Conservation (phyloP, 345 rosid species). For the Theobroma cacao region DNA sequence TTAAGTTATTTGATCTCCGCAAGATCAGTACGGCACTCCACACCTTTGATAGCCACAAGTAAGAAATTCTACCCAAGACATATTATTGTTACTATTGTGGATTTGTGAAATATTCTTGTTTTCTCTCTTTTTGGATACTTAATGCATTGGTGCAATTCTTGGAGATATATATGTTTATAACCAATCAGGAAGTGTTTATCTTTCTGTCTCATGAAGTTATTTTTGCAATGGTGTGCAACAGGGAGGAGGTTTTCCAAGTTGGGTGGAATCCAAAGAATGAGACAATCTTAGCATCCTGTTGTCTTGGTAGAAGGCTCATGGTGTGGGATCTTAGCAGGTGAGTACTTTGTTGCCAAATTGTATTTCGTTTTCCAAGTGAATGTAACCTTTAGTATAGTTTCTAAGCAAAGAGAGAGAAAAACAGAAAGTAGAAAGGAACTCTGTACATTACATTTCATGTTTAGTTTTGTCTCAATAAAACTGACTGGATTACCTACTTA, state of each 20-base stretch:
- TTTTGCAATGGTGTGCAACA: conserved; percentile 29
- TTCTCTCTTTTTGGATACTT: neutral
- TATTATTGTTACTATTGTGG: neutral
- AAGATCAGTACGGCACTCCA: conserved; percentile 83
- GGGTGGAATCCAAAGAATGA: conserved; percentile 99
- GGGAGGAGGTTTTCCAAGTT: conserved; percentile 99
- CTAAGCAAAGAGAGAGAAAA: neutral
- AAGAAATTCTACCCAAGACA: conserved; percentile 22
- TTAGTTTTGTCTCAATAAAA: neutral
- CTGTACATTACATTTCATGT: too few species aligned
- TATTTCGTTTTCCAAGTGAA: neutral
- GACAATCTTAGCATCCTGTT: conserved; percentile 96
- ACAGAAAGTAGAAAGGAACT: neutral
- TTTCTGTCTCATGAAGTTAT: neutral
- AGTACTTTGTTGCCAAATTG: conserved; percentile 9
- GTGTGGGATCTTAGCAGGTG: conserved; percentile 99
- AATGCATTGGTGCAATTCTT: neutral
- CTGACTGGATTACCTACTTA: neutral
- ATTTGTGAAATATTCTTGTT: conserved; percentile 4
- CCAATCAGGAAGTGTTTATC: neutral
- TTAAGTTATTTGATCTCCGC: conserved; percentile 89
- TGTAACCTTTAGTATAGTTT: neutral
- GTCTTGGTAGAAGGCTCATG: conserved; percentile 99
- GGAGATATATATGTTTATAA: neutral
- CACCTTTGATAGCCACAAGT: conserved; percentile 96